Base-by-base conservation (phyloP, 805 yeast genomes). In the Starmera caribaea region DNA sequence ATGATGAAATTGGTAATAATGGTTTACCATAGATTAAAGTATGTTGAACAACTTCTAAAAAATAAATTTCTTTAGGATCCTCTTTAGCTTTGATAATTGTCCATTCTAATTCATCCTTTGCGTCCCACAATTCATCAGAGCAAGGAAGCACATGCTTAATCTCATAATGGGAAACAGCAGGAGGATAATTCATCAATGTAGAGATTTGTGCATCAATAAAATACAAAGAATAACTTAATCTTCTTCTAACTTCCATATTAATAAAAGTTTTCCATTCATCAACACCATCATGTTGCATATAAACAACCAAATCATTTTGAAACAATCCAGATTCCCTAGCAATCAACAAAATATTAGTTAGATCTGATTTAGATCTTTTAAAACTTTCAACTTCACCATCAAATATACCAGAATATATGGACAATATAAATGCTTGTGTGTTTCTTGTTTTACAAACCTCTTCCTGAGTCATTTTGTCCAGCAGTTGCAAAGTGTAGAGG, bases 91-190 rank as follows among this genome's bases (percentile, higher is more conserved):
- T 16, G 12, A 34, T 10, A 14, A 10, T 8, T 27, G 11, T 12
- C 36, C 38, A 36, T 8, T 29, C 16, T 8, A 15, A 1, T 16
- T 16, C 27, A 36, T 16, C 11, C 12, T 11, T 11, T 2, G 38
- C 38, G 3, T 17, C n/a, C 38, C 38, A 36, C 8, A 36, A 9
- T 6, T 16, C 27, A 14, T 36, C 38, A 13, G 27, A 16, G 15
- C 38, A 36, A 16, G 38, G 38, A 9, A 36, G 17, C 13, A 16
- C 15, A 17, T 36, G 38, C 16, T 27, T 36, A 8, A 36, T 36
- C 15, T 36, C 38, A 36, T 36, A 36, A 29, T 36, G 32, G 6
- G 38, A 36, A 12, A 36, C n/a, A 17, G 16, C 30, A 29, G 38
- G 38, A 13, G 38, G 38, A 29, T 36, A 36, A 26, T 29, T 36